A percentile compares a stretch with the other conserved stretches of the same genome.
phyloP scores from a whole-genome alignment of 768 basidiomycete species.

The Lactarius quietus region DNA sequence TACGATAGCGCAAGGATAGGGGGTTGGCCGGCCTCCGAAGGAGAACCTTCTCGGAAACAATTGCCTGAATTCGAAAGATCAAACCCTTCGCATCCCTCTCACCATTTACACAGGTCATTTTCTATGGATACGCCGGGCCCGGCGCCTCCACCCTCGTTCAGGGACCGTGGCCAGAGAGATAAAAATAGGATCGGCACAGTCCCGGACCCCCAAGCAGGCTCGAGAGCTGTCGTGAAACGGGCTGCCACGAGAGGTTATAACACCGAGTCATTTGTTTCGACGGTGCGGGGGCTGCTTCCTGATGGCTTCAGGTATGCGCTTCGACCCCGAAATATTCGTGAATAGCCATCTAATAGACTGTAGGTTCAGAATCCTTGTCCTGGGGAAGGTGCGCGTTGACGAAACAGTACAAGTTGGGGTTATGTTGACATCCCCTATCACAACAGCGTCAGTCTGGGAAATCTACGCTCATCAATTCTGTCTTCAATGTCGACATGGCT shows the following conservation, averaged over 20 bases:
- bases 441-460: slow-evolving; percentile 11
- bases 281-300: neutral
- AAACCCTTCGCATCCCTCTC: neutral
- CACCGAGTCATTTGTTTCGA: neutral
- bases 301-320: slow-evolving; percentile 6
- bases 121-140: neutral
- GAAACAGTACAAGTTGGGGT: too few relatives aligned
- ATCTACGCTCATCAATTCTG: slow-evolving; percentile 7
- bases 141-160: neutral
- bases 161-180: neutral
- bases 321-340: neutral
- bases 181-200: too few relatives aligned
- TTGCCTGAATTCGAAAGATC: neutral
- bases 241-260: too few relatives aligned
- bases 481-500: slow-evolving; percentile 10
- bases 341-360: neutral
- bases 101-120: neutral
- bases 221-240: neutral
- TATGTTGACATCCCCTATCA: neutral
- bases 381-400: slow-evolving; percentile 6
- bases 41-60: too few relatives aligned
- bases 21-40: neutral
- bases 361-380: slow-evolving; percentile 17
- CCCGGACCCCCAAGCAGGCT: neutral
- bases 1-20: neutral